Base-by-base conservation (phyloP, 352 stramenopile species). In the Thraustotheca clavata region DNA sequence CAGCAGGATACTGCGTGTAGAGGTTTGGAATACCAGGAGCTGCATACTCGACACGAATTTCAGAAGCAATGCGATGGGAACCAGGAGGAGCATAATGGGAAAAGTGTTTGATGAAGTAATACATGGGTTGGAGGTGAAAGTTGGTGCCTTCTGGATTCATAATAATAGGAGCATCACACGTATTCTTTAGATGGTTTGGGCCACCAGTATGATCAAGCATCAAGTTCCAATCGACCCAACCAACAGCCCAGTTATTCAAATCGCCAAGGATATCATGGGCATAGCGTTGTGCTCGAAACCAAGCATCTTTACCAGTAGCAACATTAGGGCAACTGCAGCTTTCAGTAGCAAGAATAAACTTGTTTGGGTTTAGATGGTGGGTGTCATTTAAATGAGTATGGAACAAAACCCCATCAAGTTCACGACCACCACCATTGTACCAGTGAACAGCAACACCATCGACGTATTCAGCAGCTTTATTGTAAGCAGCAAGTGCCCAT, bases 191-290 rank as follows among this genome's bases (percentile, higher is more conserved):
- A 74, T 96, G 87, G 75, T 97, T 97, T 6, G 90, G 89, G 1
- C 91, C 91, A 29, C 91, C 91, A 9, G 43, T 81, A 69, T 88
- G 76, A 55, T 95, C 86, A 0, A 97, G 76, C 6, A 96, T 46
- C 39, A 97, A 62, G 72, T 97, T 97, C 90, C 91, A 97, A 75
- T 97, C 88, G 36, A 96, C 83, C 89, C 90, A 97, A 1, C 87
- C 87, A 36, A 79, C 72, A 14, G 88, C 83, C 67, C 77, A 85
- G 68, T 94, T 89, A 73, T 94, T 96, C 22, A 88, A 16, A 65
- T 97, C 86, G 12, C 80, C 82, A 49, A 97, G 73, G 36, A 98
- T 96, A 52, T 97, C 88, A 71, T 96, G 88, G 1, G 77, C 83
- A 29, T 96, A 94, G 2, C 84, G 83, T 67, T 97, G 80, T 1